These are phyloP conservation scores for Aspergillus neoniger DNA, from an alignment of 2,329 filamentous ascomycete genomes.

Conservation along the genomic window DNA sequence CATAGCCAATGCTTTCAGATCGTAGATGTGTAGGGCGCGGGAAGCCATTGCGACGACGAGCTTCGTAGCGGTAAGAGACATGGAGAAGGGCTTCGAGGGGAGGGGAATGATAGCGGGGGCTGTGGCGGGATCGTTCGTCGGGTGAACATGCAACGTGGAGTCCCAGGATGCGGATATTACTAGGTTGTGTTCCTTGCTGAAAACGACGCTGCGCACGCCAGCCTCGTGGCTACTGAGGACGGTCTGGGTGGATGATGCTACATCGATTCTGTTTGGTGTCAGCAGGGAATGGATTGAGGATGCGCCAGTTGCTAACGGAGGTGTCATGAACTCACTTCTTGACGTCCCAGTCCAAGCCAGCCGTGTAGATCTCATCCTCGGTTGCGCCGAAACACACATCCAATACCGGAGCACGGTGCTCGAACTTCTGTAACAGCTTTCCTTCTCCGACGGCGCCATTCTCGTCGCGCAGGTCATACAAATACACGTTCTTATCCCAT, in stretches of 20 bases:
- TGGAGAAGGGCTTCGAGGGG: slow-evolving; percentile 84
- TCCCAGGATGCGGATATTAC: slow-evolving; percentile 95
- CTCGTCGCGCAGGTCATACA: slow-evolving; percentile 71
- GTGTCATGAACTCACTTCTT: slow-evolving; percentile 58
- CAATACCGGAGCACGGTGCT: slow-evolving; percentile 81
- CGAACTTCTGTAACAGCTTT: slow-evolving; percentile 70
- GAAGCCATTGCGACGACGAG: slow-evolving; percentile 95
- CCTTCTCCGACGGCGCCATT: slow-evolving; percentile 59
- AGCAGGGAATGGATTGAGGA: not conserved
- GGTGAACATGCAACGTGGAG: slow-evolving; percentile 81
- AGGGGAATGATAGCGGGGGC: slow-evolving; percentile 67
- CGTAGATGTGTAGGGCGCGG: slow-evolving; percentile 92
- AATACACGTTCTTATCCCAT: slow-evolving; percentile 90
- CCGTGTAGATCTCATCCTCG: slow-evolving; percentile 81
- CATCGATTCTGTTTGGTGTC: slow-evolving; percentile 59
- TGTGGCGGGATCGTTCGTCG: slow-evolving; percentile 50
- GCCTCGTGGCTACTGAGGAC: slow-evolving; percentile 76
- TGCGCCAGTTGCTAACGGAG: not conserved
- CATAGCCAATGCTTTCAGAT: slow-evolving; percentile 67
- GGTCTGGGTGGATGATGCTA: slow-evolving; percentile 70
- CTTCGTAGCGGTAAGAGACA: slow-evolving; percentile 76
- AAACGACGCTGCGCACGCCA: slow-evolving; percentile 81
- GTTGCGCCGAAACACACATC: slow-evolving; percentile 87
- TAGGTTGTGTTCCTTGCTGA: slow-evolving; percentile 72
- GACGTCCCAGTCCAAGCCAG: slow-evolving; percentile 84